Percentiles rank a stretch among this genome's conserved stretches.
phyloP scores from a whole-genome alignment of 2,329 filamentous ascomycete species.

The Cytospora leucostoma region DNA sequence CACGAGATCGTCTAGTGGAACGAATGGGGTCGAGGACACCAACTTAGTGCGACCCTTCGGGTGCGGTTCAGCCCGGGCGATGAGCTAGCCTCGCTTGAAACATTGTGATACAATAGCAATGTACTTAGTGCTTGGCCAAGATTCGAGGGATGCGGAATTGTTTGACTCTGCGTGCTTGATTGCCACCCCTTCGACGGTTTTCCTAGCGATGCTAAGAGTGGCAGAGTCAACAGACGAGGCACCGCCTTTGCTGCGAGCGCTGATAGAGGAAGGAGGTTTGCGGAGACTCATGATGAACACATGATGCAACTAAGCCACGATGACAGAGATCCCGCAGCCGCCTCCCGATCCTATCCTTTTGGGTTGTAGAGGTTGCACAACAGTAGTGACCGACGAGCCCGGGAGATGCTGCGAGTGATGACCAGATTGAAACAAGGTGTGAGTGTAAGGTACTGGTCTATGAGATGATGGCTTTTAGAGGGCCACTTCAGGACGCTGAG shows the following conservation, averaged over 20 bases:
- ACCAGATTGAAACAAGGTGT: slow-evolving; percentile 6
- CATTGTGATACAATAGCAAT: background rate
- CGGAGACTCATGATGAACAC: background rate
- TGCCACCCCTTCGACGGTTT: background rate
- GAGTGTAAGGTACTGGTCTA: background rate
- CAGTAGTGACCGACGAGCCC: slow-evolving; percentile 16
- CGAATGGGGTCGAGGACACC: background rate
- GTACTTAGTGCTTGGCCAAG: background rate
- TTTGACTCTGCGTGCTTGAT: background rate
- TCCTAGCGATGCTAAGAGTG: background rate
- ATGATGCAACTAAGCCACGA: background rate
- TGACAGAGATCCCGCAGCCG: background rate
- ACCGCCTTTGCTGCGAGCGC: background rate
- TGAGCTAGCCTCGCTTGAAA: background rate
- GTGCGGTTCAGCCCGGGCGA: slow-evolving; percentile 1
- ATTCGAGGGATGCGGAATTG: background rate
- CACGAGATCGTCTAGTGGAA: background rate
- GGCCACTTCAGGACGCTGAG: background rate
- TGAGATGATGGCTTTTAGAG: background rate
- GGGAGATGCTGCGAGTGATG: slow-evolving; percentile 20
- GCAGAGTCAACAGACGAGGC: no score
- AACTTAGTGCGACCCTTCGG: background rate
- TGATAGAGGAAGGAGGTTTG: background rate
- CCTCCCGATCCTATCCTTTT: background rate
- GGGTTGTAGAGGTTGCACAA: slow-evolving; percentile 13